Base-by-base conservation (phyloP, 2,329 filamentous ascomycete genomes). In the Fusarium dlaminii region DNA sequence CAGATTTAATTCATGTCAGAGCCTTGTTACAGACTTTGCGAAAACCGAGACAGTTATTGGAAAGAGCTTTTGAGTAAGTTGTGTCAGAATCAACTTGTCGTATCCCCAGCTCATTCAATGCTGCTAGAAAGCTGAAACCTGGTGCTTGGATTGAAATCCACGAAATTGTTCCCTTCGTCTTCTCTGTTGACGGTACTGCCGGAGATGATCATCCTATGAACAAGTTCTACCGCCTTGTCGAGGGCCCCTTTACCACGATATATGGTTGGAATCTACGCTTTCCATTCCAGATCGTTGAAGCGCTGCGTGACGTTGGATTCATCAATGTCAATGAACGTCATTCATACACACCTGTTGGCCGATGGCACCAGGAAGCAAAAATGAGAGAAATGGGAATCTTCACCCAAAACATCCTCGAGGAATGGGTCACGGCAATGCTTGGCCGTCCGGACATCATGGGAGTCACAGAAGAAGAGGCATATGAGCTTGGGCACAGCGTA, bases 1-100 rank as follows among this genome's bases (percentile, higher is more conserved):
- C 89, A 71, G 88, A 90, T 75, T 85, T 87, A 64, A 86, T 91
- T 49, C 88, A 90, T 75, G 79, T 85, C 29, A 83, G 89, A 52
- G 84, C 87, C 29, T 82, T 91, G 77, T 82, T 85, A 11, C 85
- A 85, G 29, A 86, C 85, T 36, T 84, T 91, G 49, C 81, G 83
- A 20, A 82, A 90, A 75, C 90, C 88, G 79, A 82, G 82, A 8
- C 81, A 80, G 29, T 80, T 91, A 52, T 79, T 90, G 51, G 71
- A 81, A 40, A 84, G 88, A 73, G 84, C 85, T 18, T 88, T 86
- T 67, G 79, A 82, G 83, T 84, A 79, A 63, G 56, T 57, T 30
- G 22, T 29, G 22, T 59, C 20, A 13, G 22, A 39, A 8, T 10
- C 32, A 27, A 18, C 18, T 27, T 30, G 15, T 24, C 46, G 51